Evolutionary conservation across 305 asterid species (phyloP), one percentile per base, ranked within the genome.

Genomic region (Plantago lanceolata): DNA sequence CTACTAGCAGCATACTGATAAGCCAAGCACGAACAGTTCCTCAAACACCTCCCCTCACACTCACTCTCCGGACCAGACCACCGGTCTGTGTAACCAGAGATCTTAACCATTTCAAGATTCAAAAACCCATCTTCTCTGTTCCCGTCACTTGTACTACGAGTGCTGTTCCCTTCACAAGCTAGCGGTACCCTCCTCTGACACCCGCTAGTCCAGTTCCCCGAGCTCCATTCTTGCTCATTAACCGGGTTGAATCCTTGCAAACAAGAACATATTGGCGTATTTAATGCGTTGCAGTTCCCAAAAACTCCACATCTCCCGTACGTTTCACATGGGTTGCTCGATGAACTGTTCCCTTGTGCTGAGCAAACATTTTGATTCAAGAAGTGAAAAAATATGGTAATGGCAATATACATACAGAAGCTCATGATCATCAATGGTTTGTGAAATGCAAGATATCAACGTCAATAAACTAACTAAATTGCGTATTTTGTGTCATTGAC

Each of bases 261-360:
- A 29, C 61, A 56, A 56, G 61, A 56, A 19, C 61, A 56, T 7
- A 56, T 56, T n/a, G 61, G 61, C 2, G 45, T 15, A 3, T 29
- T 16, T 2, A 21, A n/a, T 7, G 63, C 47, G 59, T 52, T 67
- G 51, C 89, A 87, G 6, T 59, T 21, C 6, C 84, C 75, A 74
- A 71, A 79, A 0, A 81, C 71, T 2, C 91, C 89, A 19, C 92
- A 86, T 13, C 58, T 80, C 8, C 72, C 76, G 59, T 84, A 81
- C 1, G 55, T 6, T 63, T 81, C 86, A 54, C 92, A 84, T 0
- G 35, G 29, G 2, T 35, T 16, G 61, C 15, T 29, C 12, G 59
- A 5, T 2, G 40, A 33, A 33, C 5, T 33, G 59, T 54, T 54
- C 29, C 18, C 61, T 29, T 56, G 61, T 29, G 45, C 45, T 56